Conservation (phyloP, 495 filamentous ascomycete species). For the Penicillium dipodomyicola region DNA sequence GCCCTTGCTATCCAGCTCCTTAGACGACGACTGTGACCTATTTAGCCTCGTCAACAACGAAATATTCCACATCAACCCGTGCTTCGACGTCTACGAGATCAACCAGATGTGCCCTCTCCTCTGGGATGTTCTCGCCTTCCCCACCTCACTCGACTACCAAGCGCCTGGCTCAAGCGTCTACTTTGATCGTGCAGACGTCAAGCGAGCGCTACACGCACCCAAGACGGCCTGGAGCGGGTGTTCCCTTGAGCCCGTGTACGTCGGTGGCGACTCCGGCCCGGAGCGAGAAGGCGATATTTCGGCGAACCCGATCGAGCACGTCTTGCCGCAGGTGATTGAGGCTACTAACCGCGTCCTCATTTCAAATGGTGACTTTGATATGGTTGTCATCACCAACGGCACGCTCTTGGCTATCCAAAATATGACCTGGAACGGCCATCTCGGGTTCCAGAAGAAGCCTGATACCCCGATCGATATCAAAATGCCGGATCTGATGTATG, state of each 20-base stretch:
- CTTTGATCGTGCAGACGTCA: conserved; percentile 58
- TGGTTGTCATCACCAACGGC: conserved; percentile 52
- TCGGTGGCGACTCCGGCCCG: conserved; percentile 37
- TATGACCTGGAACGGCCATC: conserved; percentile 9
- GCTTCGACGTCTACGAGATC: conserved; percentile 61
- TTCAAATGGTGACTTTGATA: conserved; percentile 58
- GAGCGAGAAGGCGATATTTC: conserved; percentile 40
- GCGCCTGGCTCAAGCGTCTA: conserved; percentile 48
- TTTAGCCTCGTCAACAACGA: conserved; percentile 49
- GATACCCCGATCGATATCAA: conserved; percentile 38
- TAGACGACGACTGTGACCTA: conserved; percentile 48
- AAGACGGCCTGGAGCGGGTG: conserved; percentile 46
- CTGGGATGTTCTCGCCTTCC: conserved; percentile 51
- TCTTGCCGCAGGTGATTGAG: conserved; percentile 62
- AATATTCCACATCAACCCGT: conserved; percentile 53
- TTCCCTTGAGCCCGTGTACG: conserved; percentile 42
- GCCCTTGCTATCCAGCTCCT: conserved; percentile 35
- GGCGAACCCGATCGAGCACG: conserved; percentile 44
- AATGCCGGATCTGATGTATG: conserved; percentile 38
- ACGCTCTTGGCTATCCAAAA: conserved; percentile 4
- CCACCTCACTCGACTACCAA: conserved; percentile 38
- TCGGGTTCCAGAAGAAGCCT: conserved; percentile 55
- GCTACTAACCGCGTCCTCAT: conserved; percentile 58
- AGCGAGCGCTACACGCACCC: conserved; percentile 58
- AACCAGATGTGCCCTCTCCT: conserved; percentile 42